Evolutionary conservation across 768 basidiomycete species (phyloP).

Genomic region (Gloeopeniophorella convolvens): DNA sequence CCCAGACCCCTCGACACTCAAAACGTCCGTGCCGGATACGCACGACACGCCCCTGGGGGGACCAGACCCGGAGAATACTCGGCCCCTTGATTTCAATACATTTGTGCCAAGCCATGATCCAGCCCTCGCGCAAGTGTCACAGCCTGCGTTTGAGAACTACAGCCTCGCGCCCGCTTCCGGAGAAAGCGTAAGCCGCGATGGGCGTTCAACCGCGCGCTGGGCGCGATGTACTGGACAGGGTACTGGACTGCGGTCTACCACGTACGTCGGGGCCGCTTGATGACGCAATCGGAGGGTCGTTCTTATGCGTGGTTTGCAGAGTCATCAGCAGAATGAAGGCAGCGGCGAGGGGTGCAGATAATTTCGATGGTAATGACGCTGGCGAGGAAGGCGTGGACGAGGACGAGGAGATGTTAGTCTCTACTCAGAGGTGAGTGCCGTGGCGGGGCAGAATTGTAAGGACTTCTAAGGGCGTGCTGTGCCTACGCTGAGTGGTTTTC

Average conservation of each 20-base stretch:
- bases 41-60: background rate
- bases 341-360: background rate
- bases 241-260: conserved; percentile 88
- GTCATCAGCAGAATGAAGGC: conserved; percentile 2
- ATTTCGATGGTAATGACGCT: conserved; percentile 6
- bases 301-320: background rate
- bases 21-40: conserved; percentile 12
- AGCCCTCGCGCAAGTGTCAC: conserved; percentile 33
- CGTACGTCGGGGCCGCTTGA: conserved; percentile 34
- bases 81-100: conserved; percentile 61
- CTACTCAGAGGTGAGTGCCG: conserved; percentile 23
- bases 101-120: conserved; percentile 68
- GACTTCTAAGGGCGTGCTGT: background rate
- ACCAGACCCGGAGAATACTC: conserved; percentile 41
- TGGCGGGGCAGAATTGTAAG: background rate
- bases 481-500: too few species aligned
- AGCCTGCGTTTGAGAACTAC: conserved; percentile 16
- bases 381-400: conserved; percentile 15
- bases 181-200: conserved; percentile 52
- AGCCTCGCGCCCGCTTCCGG: conserved; percentile 26
- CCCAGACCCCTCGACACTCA: conserved; percentile 28
- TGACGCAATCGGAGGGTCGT: background rate
- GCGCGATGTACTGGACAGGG: conserved; percentile 81
- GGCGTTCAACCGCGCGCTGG: conserved; percentile 66
- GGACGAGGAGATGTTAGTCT: conserved; percentile 19